Evolutionary conservation across 768 basidiomycete species (phyloP).

Genomic region (Mycena capillaripes): DNA sequence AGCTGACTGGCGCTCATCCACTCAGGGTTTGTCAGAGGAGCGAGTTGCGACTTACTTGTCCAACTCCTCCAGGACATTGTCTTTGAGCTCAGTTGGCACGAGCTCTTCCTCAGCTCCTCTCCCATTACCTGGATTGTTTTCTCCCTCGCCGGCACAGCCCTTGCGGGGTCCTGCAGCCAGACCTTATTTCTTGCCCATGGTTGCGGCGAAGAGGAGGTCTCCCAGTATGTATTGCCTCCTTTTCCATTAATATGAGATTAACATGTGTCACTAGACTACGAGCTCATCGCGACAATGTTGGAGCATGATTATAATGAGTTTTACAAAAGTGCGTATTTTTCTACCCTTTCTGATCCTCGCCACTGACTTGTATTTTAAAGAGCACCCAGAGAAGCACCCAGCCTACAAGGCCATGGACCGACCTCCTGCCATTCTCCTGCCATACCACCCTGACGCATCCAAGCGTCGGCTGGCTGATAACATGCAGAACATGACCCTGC

Average conservation of each 20-base stretch:
- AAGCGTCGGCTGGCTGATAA: neutral
- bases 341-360: neutral
- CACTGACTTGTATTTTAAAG: neutral
- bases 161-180: neutral
- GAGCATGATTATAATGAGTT: neutral
- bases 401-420: neutral
- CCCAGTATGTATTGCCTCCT: neutral
- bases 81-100: neutral
- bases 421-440: neutral
- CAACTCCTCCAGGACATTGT: neutral
- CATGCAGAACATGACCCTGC: neutral
- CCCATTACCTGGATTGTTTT: neutral
- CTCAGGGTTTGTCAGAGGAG: neutral
- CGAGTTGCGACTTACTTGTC: neutral
- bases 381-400: neutral
- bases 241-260: neutral
- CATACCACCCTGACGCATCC: neutral
- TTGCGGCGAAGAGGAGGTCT: neutral
- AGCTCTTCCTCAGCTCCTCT: neutral
- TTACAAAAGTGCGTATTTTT: neutral
- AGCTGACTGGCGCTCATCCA: neutral
- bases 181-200: neutral
- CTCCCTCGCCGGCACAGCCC: neutral
- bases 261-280: neutral
- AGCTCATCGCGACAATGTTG: neutral